A percentile compares a stretch with the other conserved stretches of the same genome.
phyloP scores from a whole-genome alignment of 306 rosid species.

The Cucurbita ficifolia region DNA sequence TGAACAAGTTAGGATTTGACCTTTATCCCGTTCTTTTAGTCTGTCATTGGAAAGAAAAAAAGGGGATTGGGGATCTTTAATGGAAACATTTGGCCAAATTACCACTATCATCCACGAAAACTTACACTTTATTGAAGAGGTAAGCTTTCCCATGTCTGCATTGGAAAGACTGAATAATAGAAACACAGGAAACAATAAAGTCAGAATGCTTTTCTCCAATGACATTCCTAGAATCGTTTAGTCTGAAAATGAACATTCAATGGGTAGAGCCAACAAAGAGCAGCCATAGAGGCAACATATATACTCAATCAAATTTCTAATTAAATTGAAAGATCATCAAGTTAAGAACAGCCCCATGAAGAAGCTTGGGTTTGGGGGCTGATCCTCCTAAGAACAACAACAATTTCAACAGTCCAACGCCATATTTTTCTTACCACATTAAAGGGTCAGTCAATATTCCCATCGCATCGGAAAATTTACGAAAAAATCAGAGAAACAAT shows the following conservation, averaged over 20 bases:
- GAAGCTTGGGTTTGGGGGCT: background rate
- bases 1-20: background rate
- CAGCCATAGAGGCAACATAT: background rate
- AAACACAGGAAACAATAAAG: slow-evolving; percentile 16
- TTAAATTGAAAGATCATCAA: background rate
- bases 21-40: background rate
- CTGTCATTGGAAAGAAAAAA: background rate
- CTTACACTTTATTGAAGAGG: slow-evolving; percentile 95
- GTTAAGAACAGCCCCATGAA: background rate
- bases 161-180: slow-evolving; percentile 58
- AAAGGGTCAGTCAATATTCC: background rate
- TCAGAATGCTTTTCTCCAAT: slow-evolving; percentile 17
- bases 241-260: background rate
- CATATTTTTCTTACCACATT: background rate
- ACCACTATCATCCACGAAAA: slow-evolving; percentile 24
- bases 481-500: background rate
- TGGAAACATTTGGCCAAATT: background rate
- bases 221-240: background rate
- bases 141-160: slow-evolving; percentile 76
- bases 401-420: background rate
- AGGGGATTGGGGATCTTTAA: background rate
- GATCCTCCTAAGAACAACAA: background rate
- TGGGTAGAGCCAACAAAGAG: background rate
- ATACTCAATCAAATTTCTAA: background rate
- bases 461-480: background rate